Evolutionary conservation across 805 yeast species (phyloP), one percentile per base, ranked within the genome.

Genomic region (Cephaloascus albidus): DNA sequence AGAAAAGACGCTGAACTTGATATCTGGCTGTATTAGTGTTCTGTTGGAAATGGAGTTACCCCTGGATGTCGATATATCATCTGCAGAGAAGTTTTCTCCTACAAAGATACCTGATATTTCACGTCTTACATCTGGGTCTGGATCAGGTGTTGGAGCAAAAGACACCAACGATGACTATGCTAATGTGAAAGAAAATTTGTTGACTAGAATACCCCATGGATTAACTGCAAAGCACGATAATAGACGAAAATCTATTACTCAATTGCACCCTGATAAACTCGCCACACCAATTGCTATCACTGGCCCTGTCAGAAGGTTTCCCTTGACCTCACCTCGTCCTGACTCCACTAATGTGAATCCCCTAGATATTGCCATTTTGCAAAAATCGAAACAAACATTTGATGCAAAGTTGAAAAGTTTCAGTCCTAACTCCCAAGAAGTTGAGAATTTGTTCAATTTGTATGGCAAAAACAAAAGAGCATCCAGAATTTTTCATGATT

Each of bases 121-220:
- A 6, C 28, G 28, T 23, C 28, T 8, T 23, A 23, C 28, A 12
- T 23, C 28, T 23, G 28, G 28, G 12, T 23, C 28, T 23, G 28
- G 12, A 8, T 23, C 12, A 12, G 12, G 28, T 23, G 10, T 12
- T 23, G 28, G 28, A 8, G 12, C 28, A 23, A 12, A 23, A 12
- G 12, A 23, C 6, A 23, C 12, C 6, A 12, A 12, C 28, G 28
- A 23, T 8, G 10, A 23, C 6, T 23, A 8, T 23, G 28, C 28
- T 8, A 12, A 12, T 6, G 12, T 12, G 12, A n/a, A n/a, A n/a
- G n/a, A n/a, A n/a, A n/a, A n/a, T n/a, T n/a, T n/a, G n/a, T 43
- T 53, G 23, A 51, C 50, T 18, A 61, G 54, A 45, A 62, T 65
- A 37, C 73, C 75, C 2, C 78, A 73, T 48, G 78, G 78, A 0